A percentile compares a stretch with the other conserved stretches of the same genome.
Evolutionary conservation across 129 eudicot species (phyloP).

Genomic region (Oenanthe sinensis): DNA sequence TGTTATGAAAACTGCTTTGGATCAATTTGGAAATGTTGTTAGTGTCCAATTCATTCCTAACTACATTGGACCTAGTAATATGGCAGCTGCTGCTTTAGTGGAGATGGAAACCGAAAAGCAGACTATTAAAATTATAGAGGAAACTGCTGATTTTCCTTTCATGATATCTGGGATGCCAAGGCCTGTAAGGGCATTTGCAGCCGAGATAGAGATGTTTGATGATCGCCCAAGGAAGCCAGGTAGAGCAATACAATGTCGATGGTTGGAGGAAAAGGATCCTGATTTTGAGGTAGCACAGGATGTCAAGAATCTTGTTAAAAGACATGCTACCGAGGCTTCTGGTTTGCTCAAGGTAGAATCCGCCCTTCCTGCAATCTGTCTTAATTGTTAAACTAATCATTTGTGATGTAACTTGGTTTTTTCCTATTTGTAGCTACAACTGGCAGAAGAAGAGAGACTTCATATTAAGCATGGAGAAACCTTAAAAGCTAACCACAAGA

Average conservation of each 20-base stretch:
- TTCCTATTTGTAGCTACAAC: conserved; percentile 35
- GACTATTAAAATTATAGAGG: conserved; percentile 34
- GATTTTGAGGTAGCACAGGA: conserved; percentile 44
- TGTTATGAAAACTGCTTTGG: conserved; percentile 50
- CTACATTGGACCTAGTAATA: conserved; percentile 23
- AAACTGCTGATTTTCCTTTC: conserved; percentile 32
- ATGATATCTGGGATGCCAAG: conserved; percentile 92
- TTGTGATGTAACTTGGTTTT: neutral
- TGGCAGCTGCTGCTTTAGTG: conserved; percentile 49
- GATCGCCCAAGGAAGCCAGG: conserved; percentile 56
- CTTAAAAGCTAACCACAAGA: conserved; percentile 41
- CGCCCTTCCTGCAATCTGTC: neutral
- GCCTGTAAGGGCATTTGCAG: conserved; percentile 67
- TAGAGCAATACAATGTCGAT: conserved; percentile 28
- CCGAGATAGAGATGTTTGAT: conserved; percentile 55
- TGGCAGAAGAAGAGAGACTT: conserved; percentile 51
- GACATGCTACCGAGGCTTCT: conserved; percentile 52
- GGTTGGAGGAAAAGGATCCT: conserved; percentile 56
- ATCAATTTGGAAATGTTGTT: conserved; percentile 51
- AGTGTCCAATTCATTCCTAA: conserved; percentile 40
- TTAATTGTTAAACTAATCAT: neutral
- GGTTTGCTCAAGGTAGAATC: conserved; percentile 42
- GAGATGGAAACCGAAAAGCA: conserved; percentile 45
- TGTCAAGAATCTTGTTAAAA: conserved; percentile 33
- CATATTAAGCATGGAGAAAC: conserved; percentile 45